Conservation (phyloP, 768 basidiomycete genomes). For the Hydnomerulius pinastri region DNA sequence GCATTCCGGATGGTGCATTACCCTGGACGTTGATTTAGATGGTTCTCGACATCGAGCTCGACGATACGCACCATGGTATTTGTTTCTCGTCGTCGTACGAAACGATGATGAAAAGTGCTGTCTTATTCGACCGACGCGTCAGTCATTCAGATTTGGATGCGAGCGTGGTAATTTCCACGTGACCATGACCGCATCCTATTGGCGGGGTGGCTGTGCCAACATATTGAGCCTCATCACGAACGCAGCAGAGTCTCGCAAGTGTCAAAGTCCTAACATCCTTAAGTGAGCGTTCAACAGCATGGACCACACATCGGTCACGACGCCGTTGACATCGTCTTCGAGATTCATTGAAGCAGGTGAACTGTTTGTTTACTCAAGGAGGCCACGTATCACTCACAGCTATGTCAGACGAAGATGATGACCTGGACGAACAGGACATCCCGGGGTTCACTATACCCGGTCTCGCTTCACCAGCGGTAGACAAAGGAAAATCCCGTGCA, state of each 20-base stretch:
- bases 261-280: neutral
- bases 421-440: slow-evolving; percentile 79
- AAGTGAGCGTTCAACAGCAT: no score
- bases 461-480: slow-evolving; percentile 44
- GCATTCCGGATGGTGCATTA: slow-evolving; percentile 68
- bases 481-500: slow-evolving; percentile 76
- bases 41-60: neutral
- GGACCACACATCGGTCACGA: slow-evolving; percentile 29
- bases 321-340: slow-evolving; percentile 61
- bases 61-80: slow-evolving; percentile 24
- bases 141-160: slow-evolving; percentile 42
- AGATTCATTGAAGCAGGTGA: slow-evolving; percentile 82
- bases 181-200: slow-evolving; percentile 9
- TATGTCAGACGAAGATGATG: slow-evolving; percentile 69
- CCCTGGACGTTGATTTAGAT: slow-evolving; percentile 49
- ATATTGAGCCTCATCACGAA: no score
- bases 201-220: slow-evolving; percentile 31
- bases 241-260: neutral
- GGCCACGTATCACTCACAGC: slow-evolving; percentile 6
- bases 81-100: slow-evolving; percentile 6
- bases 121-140: slow-evolving; percentile 56
- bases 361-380: slow-evolving; percentile 1
- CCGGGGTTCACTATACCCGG: slow-evolving; percentile 75
- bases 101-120: neutral
- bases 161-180: slow-evolving; percentile 29